Base-by-base conservation (phyloP, 1,139 yeast genomes). In the Suhomyces ambrosiae region DNA sequence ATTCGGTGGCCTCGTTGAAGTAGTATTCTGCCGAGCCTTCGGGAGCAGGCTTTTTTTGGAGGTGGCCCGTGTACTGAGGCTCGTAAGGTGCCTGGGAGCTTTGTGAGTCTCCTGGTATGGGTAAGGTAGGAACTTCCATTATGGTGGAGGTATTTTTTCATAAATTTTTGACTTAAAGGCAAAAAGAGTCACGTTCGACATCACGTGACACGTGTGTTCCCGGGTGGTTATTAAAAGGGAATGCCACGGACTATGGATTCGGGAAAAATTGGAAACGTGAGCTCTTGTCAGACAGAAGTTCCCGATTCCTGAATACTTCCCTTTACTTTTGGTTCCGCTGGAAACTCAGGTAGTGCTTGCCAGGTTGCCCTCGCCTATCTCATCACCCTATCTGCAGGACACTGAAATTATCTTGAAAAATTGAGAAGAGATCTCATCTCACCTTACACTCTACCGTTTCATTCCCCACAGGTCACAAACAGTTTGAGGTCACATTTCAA, bases 21-120 rank as follows among this genome's bases (percentile, higher is more conserved):
- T 83, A 84, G 61, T 81, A 72, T 53, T 84, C 90, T 37, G 74
- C 64, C 30, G 75, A 54, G n/a, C 76, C 74, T 48, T 69, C 71
- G 25, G 70, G 64, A 3, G 77, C 78, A 42, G 60, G 56, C 42
- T 51, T 60, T 35, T 61, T 59, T 46, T 70, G 75, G 35, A 71
- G 58, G 26, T 70, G 74, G 7, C 76, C 76, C 24, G 70, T 63
- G 47, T 59, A 69, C 37, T 55, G 58, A 12, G 44, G 54, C 18
- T 30, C 19, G n/a, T n/a, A 17, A 10, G 19, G 21, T 7, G 22
- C 11, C 11, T 48, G 52, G 34, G 48, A 52, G 12, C 40, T 53
- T 28, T 54, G 53, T 37, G 56, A 55, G 39, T 76, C 82, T 5
- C 85, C 84, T 1, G 85, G 84, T 33, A 79, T 74, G 30, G 82